These are phyloP conservation scores for Silene uniflora DNA, from an alignment of 148 eudicot species.

Conservation along the genomic window DNA sequence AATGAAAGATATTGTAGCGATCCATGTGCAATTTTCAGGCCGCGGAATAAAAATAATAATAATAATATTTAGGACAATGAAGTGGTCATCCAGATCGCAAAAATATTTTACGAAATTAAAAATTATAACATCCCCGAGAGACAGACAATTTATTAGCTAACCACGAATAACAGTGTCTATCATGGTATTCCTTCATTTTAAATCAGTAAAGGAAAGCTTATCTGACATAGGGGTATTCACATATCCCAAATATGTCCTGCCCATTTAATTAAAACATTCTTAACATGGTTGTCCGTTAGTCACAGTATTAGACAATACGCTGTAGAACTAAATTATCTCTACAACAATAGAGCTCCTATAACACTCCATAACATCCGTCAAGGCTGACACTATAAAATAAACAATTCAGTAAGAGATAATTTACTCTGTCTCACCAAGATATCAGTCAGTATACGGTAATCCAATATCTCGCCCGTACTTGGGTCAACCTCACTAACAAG, in stretches of 20 bases:
- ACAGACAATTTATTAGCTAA: neutral
- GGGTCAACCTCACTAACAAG: conserved; percentile 82
- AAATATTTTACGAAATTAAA: neutral
- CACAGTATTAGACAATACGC: neutral
- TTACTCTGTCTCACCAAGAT: conserved; percentile 58
- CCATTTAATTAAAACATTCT: neutral
- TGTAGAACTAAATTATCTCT: neutral
- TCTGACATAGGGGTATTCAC: neutral
- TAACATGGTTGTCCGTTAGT: neutral
- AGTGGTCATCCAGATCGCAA: neutral
- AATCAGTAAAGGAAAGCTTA: neutral
- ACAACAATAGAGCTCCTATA: neutral
- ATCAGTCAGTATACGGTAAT: conserved; percentile 87
- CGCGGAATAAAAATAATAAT: neutral
- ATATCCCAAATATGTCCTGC: too few relatives aligned
- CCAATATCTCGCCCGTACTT: conserved; percentile 58
- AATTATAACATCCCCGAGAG: neutral
- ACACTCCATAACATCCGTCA: neutral
- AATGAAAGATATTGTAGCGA: neutral
- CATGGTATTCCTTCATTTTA: neutral
- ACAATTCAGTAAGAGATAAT: neutral
- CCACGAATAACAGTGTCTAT: neutral
- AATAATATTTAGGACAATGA: neutral
- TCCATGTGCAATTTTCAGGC: neutral
- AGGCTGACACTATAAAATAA: neutral